Evolutionary conservation across 2,329 filamentous ascomycete genomes (phyloP).

Genomic region (Colletotrichum karsti): DNA sequence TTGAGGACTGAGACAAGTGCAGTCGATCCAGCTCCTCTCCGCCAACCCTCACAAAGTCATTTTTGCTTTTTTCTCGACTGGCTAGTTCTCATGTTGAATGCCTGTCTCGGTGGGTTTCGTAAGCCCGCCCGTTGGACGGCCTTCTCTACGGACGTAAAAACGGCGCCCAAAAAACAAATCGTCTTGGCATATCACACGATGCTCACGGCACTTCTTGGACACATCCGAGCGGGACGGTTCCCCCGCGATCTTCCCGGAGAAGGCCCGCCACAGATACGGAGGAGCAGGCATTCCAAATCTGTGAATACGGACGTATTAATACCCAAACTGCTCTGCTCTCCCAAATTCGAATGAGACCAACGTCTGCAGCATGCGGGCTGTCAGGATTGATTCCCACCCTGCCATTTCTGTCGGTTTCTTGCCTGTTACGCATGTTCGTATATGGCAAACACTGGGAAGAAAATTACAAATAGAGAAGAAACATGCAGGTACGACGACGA

Average conservation of each 20-base stretch:
- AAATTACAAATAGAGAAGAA: background rate
- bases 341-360: too few species aligned
- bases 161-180: background rate
- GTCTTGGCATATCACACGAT: constrained; percentile 9
- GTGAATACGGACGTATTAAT: background rate
- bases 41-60: background rate
- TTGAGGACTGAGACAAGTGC: constrained; percentile 6
- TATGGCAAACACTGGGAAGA: background rate
- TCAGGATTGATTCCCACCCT: too few species aligned
- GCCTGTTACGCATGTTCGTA: background rate
- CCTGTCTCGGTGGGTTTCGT: constrained; percentile 14
- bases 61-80: constrained; percentile 12
- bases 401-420: background rate
- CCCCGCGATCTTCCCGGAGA: background rate
- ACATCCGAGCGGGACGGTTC: too few species aligned
- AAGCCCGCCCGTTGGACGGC: background rate
- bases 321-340: background rate
- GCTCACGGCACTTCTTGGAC: background rate
- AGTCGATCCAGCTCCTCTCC: background rate
- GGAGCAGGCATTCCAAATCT: background rate
- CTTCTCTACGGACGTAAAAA: constrained; percentile 4
- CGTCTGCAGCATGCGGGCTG: too few species aligned
- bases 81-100: background rate
- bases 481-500: background rate
- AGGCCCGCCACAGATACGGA: background rate